These are phyloP conservation scores for Suillus variegatus DNA, from an alignment of 768 basidiomycete species.

Conservation along the genomic window DNA sequence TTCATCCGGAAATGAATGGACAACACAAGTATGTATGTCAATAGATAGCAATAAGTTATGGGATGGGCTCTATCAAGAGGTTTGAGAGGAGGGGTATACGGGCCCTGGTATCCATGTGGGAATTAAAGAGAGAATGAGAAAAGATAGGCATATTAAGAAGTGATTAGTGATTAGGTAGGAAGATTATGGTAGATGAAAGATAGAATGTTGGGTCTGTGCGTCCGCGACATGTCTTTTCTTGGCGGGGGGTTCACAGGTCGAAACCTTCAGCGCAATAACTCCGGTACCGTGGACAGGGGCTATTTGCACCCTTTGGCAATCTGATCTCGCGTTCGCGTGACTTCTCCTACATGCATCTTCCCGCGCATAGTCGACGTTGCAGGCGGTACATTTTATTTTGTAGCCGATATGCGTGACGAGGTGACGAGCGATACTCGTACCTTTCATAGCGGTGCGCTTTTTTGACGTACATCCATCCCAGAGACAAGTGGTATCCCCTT, in stretches of 20 bases:
- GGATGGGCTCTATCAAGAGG: not conserved
- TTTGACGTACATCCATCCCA: slow-evolving; percentile 28
- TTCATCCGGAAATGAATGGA: not conserved
- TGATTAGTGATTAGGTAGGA: not conserved
- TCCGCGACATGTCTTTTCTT: slow-evolving; percentile 36
- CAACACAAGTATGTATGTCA: not conserved
- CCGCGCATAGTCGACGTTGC: slow-evolving; percentile 33
- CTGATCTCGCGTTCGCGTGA: slow-evolving; percentile 27
- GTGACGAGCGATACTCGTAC: slow-evolving; percentile 34
- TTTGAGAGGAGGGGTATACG: not conserved
- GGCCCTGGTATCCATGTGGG: not conserved
- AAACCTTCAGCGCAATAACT: slow-evolving; percentile 30
- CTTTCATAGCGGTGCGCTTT: slow-evolving; percentile 29
- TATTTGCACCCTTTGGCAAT: slow-evolving; percentile 15
- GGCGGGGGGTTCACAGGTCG: slow-evolving; percentile 17
- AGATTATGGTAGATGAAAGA: not conserved
- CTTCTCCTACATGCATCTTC: slow-evolving; percentile 37
- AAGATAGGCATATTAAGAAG: not conserved
- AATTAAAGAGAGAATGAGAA: not conserved
- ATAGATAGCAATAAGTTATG: slow-evolving; percentile 2
- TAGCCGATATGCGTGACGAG: slow-evolving; percentile 34
- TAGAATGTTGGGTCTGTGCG: not conserved
- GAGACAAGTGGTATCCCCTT: slow-evolving; percentile 30
- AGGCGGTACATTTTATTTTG: slow-evolving; percentile 30
- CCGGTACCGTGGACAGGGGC: not conserved